Conservation (phyloP, 225 moss, liverwort and hornwort species). For the Asterella californica region DNA sequence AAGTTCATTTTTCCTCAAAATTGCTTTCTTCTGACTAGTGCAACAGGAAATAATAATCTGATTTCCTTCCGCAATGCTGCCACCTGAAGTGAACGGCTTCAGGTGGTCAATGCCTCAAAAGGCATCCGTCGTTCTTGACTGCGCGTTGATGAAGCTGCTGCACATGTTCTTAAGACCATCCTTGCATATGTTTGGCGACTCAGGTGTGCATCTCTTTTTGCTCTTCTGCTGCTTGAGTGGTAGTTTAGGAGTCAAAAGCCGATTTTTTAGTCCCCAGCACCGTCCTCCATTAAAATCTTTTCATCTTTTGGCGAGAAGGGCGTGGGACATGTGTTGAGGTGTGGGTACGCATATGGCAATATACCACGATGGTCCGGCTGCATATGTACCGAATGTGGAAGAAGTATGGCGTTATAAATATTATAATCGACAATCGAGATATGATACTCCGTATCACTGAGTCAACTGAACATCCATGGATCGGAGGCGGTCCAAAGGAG, state of each 20-base stretch:
- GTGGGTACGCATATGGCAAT: background rate
- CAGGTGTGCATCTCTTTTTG: background rate
- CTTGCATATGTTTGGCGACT: background rate
- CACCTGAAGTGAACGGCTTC: too few species aligned
- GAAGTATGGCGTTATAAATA: too few species aligned
- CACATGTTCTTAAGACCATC: background rate
- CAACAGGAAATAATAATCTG: too few species aligned
- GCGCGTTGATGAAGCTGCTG: background rate
- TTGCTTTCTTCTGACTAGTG: too few species aligned
- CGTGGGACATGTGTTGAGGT: background rate
- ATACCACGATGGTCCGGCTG: background rate
- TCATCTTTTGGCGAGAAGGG: background rate
- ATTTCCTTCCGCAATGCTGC: too few species aligned
- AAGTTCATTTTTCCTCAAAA: too few species aligned
- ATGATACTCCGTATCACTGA: too few species aligned
- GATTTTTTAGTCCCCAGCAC: background rate
- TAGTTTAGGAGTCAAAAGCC: background rate
- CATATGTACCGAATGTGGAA: background rate
- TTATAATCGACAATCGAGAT: too few species aligned
- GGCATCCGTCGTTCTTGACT: background rate
- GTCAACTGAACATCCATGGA: too few species aligned
- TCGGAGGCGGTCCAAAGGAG: too few species aligned
- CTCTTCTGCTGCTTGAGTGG: background rate
- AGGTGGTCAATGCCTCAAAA: too few species aligned
- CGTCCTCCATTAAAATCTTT: background rate